A percentile compares a stretch with the other conserved stretches of the same genome.
Evolutionary conservation across 768 basidiomycete genomes (phyloP).

Genomic region (Tylopilus subfusipes): DNA sequence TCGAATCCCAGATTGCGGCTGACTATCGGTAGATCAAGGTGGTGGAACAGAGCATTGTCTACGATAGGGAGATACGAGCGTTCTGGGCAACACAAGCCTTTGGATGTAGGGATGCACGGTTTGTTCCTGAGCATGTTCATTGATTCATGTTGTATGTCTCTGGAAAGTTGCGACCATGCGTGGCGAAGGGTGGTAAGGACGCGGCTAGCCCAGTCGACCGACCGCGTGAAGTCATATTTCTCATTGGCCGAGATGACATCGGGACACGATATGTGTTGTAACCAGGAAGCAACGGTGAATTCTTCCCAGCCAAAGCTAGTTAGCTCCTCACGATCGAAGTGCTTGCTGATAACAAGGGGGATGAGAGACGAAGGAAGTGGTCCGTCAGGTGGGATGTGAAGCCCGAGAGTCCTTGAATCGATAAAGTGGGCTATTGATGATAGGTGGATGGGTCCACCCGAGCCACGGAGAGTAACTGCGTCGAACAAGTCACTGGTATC

Average conservation of each 20-base stretch:
- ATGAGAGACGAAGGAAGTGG: slow-evolving; percentile 68
- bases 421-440: slow-evolving; percentile 62
- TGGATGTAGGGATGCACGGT: slow-evolving; percentile 42
- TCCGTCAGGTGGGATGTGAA: slow-evolving; percentile 63
- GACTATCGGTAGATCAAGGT: not conserved
- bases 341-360: slow-evolving; percentile 43
- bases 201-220: slow-evolving; percentile 72
- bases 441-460: slow-evolving; percentile 54
- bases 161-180: slow-evolving; percentile 63
- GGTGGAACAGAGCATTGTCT: slow-evolving; percentile 38
- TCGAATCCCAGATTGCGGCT: slow-evolving; percentile 34
- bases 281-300: slow-evolving; percentile 67
- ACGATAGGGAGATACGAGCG: slow-evolving; percentile 80
- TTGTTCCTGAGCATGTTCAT: slow-evolving; percentile 30
- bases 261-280: slow-evolving; percentile 58
- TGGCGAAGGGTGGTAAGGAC: slow-evolving; percentile 60
- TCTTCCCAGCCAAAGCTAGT: slow-evolving; percentile 72
- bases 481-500: slow-evolving; percentile 41
- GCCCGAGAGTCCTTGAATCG: slow-evolving; percentile 50
- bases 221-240: slow-evolving; percentile 58
- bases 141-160: slow-evolving; percentile 30
- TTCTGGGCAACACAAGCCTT: slow-evolving; percentile 63
- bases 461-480: slow-evolving; percentile 55
- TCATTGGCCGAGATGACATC: slow-evolving; percentile 33
- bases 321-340: slow-evolving; percentile 49